These are phyloP conservation scores for Paramecium sonneborni DNA, from an alignment of 73 alveolate species.

Conservation along the genomic window DNA sequence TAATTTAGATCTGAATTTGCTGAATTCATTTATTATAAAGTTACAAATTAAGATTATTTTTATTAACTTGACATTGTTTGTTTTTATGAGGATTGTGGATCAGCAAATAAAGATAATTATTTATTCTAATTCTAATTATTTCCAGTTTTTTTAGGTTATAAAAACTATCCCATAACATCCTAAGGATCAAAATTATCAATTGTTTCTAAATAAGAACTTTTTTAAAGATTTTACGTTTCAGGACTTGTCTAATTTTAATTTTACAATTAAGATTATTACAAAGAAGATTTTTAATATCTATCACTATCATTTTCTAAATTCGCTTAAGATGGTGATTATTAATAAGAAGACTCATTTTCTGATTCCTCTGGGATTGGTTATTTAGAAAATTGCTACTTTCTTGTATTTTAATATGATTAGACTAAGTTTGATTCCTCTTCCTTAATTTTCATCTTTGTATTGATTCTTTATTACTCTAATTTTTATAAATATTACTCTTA, in stretches of 20 bases:
- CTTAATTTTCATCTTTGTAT: slow-evolving; percentile 1
- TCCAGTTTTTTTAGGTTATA: slow-evolving; percentile 10
- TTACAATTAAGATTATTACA: slow-evolving; percentile 2
- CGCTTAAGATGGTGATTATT: background rate
- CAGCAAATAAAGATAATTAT: background rate
- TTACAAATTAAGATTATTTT: background rate
- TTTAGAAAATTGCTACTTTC: background rate
- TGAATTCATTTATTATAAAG: background rate
- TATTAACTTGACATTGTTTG: background rate
- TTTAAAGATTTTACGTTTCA: background rate
- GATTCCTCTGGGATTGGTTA: slow-evolving; percentile 34
- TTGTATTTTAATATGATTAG: background rate
- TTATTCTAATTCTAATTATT: background rate
- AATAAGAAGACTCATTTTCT: slow-evolving; percentile 29
- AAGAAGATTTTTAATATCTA: background rate
- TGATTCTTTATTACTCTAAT: slow-evolving; percentile 28
- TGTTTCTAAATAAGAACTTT: background rate
- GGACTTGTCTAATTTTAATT: background rate
- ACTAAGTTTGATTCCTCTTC: slow-evolving; percentile 6
- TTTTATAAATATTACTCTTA: slow-evolving; percentile 6
- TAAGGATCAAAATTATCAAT: slow-evolving; percentile 12
- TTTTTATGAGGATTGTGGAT: background rate
- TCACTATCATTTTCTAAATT: background rate
- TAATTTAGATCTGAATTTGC: slow-evolving; percentile 39
- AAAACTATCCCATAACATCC: slow-evolving; percentile 9